These are phyloP conservation scores for Caryopteris hybrid DNA, from an alignment of 305 asterid genomes.

Conservation along the genomic window DNA sequence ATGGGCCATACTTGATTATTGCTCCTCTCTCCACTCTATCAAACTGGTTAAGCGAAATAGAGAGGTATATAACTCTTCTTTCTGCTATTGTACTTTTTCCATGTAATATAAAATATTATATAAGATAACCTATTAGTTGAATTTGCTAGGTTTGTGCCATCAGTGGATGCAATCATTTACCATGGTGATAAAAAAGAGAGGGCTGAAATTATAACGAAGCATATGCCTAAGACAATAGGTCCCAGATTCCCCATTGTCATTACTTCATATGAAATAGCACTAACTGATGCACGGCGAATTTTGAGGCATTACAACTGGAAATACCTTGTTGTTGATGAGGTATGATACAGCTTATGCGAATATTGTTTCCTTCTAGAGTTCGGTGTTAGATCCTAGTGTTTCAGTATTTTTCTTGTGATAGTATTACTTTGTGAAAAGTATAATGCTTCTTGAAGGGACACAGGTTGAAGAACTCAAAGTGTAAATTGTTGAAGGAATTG, in stretches of 20 bases:
- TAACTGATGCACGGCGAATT: slow-evolving; percentile 52
- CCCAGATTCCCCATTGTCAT: slow-evolving; percentile 83
- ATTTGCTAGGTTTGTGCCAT: slow-evolving; percentile 66
- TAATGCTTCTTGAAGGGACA: slow-evolving; percentile 69
- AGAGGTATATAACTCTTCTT: slow-evolving; percentile 40
- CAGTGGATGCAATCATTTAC: slow-evolving; percentile 69
- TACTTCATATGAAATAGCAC: slow-evolving; percentile 86
- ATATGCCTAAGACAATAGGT: slow-evolving; percentile 82
- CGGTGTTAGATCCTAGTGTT: background rate
- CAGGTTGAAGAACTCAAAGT: slow-evolving; percentile 84
- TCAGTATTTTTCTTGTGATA: background rate
- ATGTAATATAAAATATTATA: background rate
- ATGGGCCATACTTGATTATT: slow-evolving; percentile 86
- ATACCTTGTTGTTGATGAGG: slow-evolving; percentile 97
- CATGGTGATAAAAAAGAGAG: slow-evolving; percentile 76
- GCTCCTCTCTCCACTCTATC: slow-evolving; percentile 97
- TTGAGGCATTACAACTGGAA: slow-evolving; percentile 86
- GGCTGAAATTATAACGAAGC: slow-evolving; percentile 64
- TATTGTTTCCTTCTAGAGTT: slow-evolving; percentile 2
- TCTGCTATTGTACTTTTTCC: background rate
- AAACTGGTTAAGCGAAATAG: slow-evolving; percentile 86
- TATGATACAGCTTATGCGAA: slow-evolving; percentile 17
- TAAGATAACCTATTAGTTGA: background rate
- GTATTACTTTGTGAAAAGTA: background rate
- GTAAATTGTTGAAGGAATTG: slow-evolving; percentile 73